Percentiles rank a stretch among this genome's conserved stretches.
Evolutionary conservation across 495 filamentous ascomycete species (phyloP).

Genomic region (Apiosordaria backusii): DNA sequence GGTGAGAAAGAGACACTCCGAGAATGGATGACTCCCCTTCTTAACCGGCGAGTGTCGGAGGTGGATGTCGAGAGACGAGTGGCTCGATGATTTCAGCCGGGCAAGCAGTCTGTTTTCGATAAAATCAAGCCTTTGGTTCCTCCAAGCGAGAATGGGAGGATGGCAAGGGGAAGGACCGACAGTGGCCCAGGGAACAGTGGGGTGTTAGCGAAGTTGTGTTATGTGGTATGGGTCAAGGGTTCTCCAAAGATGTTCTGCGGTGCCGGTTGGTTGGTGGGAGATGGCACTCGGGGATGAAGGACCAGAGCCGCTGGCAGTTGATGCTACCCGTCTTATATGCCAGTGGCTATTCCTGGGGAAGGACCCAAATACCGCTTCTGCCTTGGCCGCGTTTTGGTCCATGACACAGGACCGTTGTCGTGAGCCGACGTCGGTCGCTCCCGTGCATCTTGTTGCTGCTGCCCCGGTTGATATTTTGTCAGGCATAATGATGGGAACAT

Average conservation of each 20-base stretch:
- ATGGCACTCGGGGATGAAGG: slow-evolving; percentile 11
- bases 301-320: slow-evolving; percentile 19
- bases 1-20: slow-evolving; percentile 16
- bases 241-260: slow-evolving; percentile 17
- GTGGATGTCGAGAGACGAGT: slow-evolving; percentile 17
- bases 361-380: slow-evolving; percentile 16
- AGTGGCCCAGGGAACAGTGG: slow-evolving; percentile 19
- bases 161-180: slow-evolving; percentile 15
- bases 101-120: slow-evolving; percentile 21
- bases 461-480: slow-evolving; percentile 32
- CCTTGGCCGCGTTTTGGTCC: slow-evolving; percentile 8
- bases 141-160: slow-evolving; percentile 25
- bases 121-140: slow-evolving; percentile 16
- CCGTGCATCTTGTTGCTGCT: slow-evolving; percentile 23
- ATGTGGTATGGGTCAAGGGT: slow-evolving; percentile 30
- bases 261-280: slow-evolving; percentile 26
- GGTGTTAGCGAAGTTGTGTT: slow-evolving; percentile 28
- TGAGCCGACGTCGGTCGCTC: slow-evolving; percentile 18
- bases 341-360: slow-evolving; percentile 21
- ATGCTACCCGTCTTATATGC: slow-evolving; percentile 30
- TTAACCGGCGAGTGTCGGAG: slow-evolving; percentile 22
- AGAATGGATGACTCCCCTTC: slow-evolving; percentile 14
- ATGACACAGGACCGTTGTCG: slow-evolving; percentile 13
- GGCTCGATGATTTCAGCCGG: slow-evolving; percentile 31
- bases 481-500: slow-evolving; percentile 36